Base-by-base conservation (phyloP, 2,329 filamentous ascomycete species). In the Botrytis pseudocinerea region DNA sequence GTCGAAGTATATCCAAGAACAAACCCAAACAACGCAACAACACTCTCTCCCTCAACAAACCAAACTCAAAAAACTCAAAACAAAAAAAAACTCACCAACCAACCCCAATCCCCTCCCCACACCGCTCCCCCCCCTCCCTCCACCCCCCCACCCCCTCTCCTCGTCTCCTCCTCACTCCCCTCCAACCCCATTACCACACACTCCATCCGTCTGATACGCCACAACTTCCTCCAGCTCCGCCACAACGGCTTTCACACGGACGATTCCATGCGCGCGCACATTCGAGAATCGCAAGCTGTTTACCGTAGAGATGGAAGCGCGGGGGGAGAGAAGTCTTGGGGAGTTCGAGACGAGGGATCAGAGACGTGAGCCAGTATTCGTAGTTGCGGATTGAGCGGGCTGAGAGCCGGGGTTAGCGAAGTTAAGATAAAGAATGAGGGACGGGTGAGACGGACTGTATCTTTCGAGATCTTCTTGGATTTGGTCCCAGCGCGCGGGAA, bases 261-360 rank as follows among this genome's bases (percentile, higher is more conserved):
- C 38, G 20, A 1, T 40, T 38, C 18, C 46, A 22, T n/a, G 40
- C 42, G 5, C 42, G 57, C 61, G 74, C 73, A n/a, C 48, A 66
- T 71, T 77, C 76, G 10, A 77, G 62, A 8, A 75, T 75, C 1
- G 76, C 76, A 18, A 76, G 65, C 25, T 70, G 71, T n/a, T 71
- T 70, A 10, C 76, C 75, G 20, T 71, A 76, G 51, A 65, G 63
- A 14, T 61, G 65, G 32, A 70, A 75, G 8, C 59, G 61, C 0
- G 72, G 61, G 10, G 74, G 73, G 25, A 75, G 40, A 18, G 40
- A 38, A 16, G 35, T 22, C 51, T 38, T 20, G n/a, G 35, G n/a
- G 69, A 74, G 59, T 1, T 73, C 65, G 25, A 61, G 35, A 2
- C 18, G 22, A 18, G 71, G 70, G 2, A 74, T 66, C 2, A 54